Percentiles rank a stretch among this genome's conserved stretches.
Evolutionary conservation across 257 asterid species (phyloP).

Genomic region (Solanum neorickii): DNA sequence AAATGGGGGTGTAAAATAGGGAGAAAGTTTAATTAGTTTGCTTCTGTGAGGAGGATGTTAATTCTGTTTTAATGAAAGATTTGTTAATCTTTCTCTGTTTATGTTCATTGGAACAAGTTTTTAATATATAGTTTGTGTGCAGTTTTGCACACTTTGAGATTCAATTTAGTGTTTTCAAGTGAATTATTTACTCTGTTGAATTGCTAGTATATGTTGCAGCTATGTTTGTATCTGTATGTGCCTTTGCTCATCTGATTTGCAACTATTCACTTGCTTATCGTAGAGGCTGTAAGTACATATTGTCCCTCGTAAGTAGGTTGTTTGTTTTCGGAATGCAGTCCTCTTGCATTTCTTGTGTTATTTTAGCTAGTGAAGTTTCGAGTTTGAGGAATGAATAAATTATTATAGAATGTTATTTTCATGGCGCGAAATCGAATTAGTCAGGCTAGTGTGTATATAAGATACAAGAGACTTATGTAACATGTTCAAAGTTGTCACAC

Average conservation of each 20-base stretch:
- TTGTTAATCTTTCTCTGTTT: slow-evolving; percentile 10
- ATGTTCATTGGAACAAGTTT: slow-evolving; percentile 11
- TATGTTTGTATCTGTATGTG: background rate
- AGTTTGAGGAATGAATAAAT: background rate
- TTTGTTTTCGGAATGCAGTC: background rate
- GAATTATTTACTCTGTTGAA: background rate
- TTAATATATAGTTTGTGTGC: background rate
- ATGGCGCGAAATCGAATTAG: background rate
- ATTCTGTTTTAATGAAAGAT: background rate
- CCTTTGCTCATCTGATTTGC: background rate
- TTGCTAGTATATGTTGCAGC: background rate
- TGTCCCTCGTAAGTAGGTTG: background rate
- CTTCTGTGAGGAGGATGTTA: background rate
- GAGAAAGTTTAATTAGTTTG: background rate
- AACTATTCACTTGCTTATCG: background rate
- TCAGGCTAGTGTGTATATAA: no score
- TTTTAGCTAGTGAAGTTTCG: background rate
- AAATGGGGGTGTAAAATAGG: background rate
- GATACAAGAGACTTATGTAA: background rate
- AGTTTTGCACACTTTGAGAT: background rate
- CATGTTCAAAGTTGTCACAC: background rate
- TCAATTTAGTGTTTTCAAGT: background rate
- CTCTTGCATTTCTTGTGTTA: background rate
- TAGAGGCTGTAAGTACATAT: background rate
- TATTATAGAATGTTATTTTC: background rate